Evolutionary conservation across 768 basidiomycete genomes (phyloP).

Genomic region (Pulveroboletus sp.): DNA sequence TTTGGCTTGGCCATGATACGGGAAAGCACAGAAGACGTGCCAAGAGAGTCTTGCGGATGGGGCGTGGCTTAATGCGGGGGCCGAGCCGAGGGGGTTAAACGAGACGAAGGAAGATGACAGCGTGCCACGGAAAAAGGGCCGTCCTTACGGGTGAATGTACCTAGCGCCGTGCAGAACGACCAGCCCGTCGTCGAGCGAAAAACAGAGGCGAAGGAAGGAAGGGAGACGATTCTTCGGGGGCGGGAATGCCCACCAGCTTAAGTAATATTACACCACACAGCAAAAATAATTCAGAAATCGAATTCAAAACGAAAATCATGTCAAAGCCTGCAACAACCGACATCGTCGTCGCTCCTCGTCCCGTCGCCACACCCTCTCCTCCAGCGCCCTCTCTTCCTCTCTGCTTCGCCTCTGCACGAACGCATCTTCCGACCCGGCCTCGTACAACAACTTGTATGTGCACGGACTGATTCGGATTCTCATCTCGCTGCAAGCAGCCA

Average conservation of each 20-base stretch:
- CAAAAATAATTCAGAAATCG: conserved; percentile 16
- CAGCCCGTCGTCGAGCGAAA: conserved; percentile 7
- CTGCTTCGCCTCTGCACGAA: conserved; percentile 36
- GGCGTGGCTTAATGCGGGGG: conserved; percentile 30
- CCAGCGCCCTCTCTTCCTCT: conserved; percentile 33
- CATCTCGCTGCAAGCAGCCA: conserved; percentile 17
- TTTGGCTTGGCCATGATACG: conserved; percentile 53
- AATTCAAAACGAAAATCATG: too few relatives aligned
- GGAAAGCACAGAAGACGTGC: conserved; percentile 34
- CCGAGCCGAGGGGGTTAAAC: conserved; percentile 5
- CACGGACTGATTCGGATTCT: conserved; percentile 53
- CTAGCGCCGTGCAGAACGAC: conserved; percentile 1
- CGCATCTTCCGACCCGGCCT: conserved; percentile 57
- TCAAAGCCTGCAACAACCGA: conserved; percentile 27
- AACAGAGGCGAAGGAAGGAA: background rate
- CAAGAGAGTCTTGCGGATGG: conserved; percentile 32
- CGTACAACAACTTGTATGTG: conserved; percentile 68
- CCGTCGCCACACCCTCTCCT: conserved; percentile 39
- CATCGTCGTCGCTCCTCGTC: conserved; percentile 55
- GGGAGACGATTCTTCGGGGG: conserved; percentile 2
- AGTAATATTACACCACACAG: conserved; percentile 16
- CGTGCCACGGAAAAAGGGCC: background rate
- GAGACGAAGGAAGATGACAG: background rate
- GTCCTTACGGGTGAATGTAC: background rate
- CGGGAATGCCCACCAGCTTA: conserved; percentile 17